Evolutionary conservation across 2,329 filamentous ascomycete species (phyloP).

Genomic region (Cercospora beticola): DNA sequence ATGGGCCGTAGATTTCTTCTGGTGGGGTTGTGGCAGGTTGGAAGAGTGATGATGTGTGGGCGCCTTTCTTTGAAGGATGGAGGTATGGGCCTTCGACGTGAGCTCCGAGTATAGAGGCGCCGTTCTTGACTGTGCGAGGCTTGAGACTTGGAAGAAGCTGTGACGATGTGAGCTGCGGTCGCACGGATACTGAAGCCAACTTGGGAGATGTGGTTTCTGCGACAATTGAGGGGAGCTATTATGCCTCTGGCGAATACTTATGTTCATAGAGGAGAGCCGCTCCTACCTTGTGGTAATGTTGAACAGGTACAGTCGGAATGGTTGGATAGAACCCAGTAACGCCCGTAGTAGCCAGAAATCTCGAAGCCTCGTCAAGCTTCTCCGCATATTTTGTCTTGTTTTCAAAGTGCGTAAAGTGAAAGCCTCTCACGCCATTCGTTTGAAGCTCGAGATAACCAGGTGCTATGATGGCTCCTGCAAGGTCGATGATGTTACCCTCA

Average conservation of each 20-base stretch:
- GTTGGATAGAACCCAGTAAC: slow-evolving; percentile 57
- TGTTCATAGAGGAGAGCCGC: not conserved
- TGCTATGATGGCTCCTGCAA: slow-evolving; percentile 14
- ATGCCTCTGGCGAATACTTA: not conserved
- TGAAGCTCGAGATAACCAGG: slow-evolving; percentile 58
- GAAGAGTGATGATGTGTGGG: slow-evolving; percentile 51
- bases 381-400: slow-evolving; percentile 44
- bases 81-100: slow-evolving; percentile 59
- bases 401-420: slow-evolving; percentile 55
- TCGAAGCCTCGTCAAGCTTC: slow-evolving; percentile 49
- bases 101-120: slow-evolving; percentile 56
- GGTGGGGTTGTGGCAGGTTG: slow-evolving; percentile 40
- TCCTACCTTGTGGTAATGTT: slow-evolving; percentile 47
- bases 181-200: not conserved
- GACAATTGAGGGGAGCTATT: not conserved
- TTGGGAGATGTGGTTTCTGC: not conserved
- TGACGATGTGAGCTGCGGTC: not conserved
- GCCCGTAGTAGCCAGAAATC: slow-evolving; percentile 52
- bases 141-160: slow-evolving; percentile 51
- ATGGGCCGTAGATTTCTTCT: slow-evolving; percentile 47
- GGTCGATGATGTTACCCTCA: slow-evolving; percentile 10
- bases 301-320: slow-evolving; percentile 50
- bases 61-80: slow-evolving; percentile 54
- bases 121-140: slow-evolving; percentile 44
- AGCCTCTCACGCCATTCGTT: slow-evolving; percentile 55